Evolutionary conservation across 2,329 filamentous ascomycete species (phyloP).

Genomic region (Alternaria longipes): DNA sequence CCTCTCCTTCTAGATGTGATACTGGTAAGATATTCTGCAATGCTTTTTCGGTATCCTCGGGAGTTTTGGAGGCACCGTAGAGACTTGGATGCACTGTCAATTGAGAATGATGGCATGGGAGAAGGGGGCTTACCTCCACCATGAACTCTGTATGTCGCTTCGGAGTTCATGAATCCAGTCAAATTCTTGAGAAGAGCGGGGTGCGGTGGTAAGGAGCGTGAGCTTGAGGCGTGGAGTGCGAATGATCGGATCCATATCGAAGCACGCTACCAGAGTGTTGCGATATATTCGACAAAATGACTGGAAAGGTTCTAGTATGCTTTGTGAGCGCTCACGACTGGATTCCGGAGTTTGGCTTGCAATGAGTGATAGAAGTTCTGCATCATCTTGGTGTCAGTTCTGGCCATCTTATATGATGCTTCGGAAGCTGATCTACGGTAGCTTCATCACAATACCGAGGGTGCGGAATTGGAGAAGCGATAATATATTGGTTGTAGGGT

Average conservation of each 20-base stretch:
- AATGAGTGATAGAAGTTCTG: not conserved
- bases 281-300: not conserved
- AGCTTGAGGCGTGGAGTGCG: not conserved
- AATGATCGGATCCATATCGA: not conserved
- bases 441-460: not conserved
- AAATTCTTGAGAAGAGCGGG: not conserved
- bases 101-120: not conserved
- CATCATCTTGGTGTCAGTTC: not conserved
- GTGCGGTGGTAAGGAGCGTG: not conserved
- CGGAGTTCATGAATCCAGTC: not conserved
- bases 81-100: not conserved
- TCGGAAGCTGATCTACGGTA: not conserved
- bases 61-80: not conserved
- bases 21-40: not conserved
- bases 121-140: not conserved
- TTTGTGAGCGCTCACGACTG: not conserved
- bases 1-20: not conserved
- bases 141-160: not conserved
- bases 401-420: not conserved
- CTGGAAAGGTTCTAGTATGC: accelerated
- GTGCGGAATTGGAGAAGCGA: not conserved
- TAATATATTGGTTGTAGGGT: not conserved
- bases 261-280: too few relatives aligned
- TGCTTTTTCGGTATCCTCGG: not conserved
- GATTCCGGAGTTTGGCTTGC: not conserved